Evolutionary conservation across 2,329 filamentous ascomycete genomes (phyloP).

Genomic region (Ploettnerulaceae sp.): DNA sequence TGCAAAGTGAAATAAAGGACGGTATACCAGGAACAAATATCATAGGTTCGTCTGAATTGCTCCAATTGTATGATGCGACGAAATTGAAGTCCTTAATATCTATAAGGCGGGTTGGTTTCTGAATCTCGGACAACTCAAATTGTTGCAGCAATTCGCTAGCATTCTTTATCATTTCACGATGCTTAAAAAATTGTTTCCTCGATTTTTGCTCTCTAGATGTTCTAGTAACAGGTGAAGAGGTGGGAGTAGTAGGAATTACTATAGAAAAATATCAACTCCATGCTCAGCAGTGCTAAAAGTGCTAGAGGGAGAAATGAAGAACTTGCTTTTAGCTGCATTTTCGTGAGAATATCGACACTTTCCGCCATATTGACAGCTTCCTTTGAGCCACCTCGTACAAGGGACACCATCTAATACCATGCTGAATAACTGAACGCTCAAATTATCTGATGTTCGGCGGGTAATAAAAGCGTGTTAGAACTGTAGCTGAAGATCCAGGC

Average conservation of each 20-base stretch:
- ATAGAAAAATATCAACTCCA: constrained; percentile 1
- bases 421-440: no score
- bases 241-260: neutral
- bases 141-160: constrained; percentile 4
- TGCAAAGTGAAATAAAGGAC: neutral
- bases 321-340: neutral
- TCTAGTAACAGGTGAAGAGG: constrained; percentile 1
- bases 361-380: constrained; percentile 3
- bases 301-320: no score
- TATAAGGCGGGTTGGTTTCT: neutral
- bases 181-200: neutral
- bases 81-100: constrained; percentile 17
- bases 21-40: constrained; percentile 26
- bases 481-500: neutral
- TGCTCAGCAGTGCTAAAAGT: neutral
- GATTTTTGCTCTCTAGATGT: constrained; percentile 1
- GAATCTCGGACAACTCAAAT: constrained; percentile 4
- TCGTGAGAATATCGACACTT: constrained; percentile 10
- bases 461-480: neutral
- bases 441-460: neutral
- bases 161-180: constrained; percentile 8
- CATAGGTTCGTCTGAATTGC: constrained; percentile 9
- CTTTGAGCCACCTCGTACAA: constrained; percentile 4
- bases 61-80: constrained; percentile 27
- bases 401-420: neutral